Conservation (phyloP, 148 eudicot genomes). For the Camellia granthamiana region DNA sequence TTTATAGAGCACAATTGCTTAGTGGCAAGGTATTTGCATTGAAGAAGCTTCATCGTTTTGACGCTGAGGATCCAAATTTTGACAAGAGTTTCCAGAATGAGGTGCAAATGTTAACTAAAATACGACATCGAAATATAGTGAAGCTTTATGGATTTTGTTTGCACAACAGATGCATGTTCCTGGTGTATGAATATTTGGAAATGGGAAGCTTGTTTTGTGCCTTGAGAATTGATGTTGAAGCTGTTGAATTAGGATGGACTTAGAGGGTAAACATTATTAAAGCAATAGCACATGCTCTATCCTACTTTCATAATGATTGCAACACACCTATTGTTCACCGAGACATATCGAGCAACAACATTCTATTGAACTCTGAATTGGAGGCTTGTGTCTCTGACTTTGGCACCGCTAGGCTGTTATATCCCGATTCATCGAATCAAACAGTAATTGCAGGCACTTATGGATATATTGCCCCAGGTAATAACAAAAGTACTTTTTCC, state of each 20-base stretch:
- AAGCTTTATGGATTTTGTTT: slow-evolving; percentile 23
- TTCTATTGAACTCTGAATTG: slow-evolving; percentile 13
- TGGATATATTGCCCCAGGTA: slow-evolving; percentile 12
- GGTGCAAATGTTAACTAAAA: slow-evolving; percentile 10
- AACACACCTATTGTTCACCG: slow-evolving; percentile 15
- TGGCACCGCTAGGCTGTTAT: slow-evolving; percentile 19
- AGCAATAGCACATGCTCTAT: slow-evolving; percentile 8
- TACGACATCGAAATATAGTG: slow-evolving; percentile 25
- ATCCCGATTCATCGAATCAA: neutral
- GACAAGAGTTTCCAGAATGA: slow-evolving; percentile 22
- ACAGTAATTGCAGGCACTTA: neutral
- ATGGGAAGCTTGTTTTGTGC: slow-evolving; percentile 21
- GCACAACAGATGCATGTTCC: slow-evolving; percentile 21
- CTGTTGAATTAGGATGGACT: slow-evolving; percentile 10
- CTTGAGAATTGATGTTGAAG: slow-evolving; percentile 1
- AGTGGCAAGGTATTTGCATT: slow-evolving; percentile 21
- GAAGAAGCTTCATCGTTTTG: slow-evolving; percentile 18
- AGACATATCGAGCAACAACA: slow-evolving; percentile 28
- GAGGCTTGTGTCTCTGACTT: slow-evolving; percentile 23
- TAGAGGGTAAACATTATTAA: slow-evolving; percentile 1
- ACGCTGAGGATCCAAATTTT: slow-evolving; percentile 11
- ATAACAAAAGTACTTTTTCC: neutral
- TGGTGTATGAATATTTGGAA: slow-evolving; percentile 22
- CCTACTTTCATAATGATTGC: slow-evolving; percentile 17
- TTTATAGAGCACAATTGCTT: slow-evolving; percentile 12